Conservation (phyloP, 2,329 filamentous ascomycete species). For the Xylaria sp. region DNA sequence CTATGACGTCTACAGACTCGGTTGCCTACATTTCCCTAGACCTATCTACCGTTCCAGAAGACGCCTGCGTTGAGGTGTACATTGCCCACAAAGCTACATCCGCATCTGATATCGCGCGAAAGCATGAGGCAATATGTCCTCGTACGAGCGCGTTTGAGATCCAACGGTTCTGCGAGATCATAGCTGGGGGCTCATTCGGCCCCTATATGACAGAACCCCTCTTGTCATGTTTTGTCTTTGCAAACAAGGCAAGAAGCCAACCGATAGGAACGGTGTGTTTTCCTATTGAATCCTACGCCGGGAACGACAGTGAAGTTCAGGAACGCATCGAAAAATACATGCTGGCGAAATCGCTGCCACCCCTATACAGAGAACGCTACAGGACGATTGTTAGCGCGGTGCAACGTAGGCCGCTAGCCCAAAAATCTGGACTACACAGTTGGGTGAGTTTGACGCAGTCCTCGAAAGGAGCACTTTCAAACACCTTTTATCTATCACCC, state of each 20-base stretch:
- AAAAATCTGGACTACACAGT: constrained; percentile 28
- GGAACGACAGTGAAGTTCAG: constrained; percentile 27
- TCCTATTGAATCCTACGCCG: constrained; percentile 32
- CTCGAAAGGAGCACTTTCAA: constrained; percentile 23
- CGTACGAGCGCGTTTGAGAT: constrained; percentile 33
- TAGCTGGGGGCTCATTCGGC: constrained; percentile 27
- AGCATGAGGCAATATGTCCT: constrained; percentile 31
- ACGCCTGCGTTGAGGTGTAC: no score
- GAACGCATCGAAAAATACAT: constrained; percentile 34
- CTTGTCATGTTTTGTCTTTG: constrained; percentile 38
- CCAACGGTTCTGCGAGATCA: constrained; percentile 34
- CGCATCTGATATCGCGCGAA: constrained; percentile 20
- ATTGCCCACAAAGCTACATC: neutral
- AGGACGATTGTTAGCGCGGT: constrained; percentile 30
- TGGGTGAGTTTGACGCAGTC: constrained; percentile 38
- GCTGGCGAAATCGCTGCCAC: constrained; percentile 6
- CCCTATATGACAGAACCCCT: constrained; percentile 32
- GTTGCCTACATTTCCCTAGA: no score
- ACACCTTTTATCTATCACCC: constrained; percentile 36
- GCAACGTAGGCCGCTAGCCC: constrained; percentile 31
- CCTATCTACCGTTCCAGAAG: no score
- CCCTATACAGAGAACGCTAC: constrained; percentile 27
- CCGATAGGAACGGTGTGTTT: constrained; percentile 36
- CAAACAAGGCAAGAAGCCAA: constrained; percentile 6
- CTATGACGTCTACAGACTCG: no score